Evolutionary conservation across 2,329 filamentous ascomycete genomes (phyloP).

Genomic region (Clarireedia sp.): DNA sequence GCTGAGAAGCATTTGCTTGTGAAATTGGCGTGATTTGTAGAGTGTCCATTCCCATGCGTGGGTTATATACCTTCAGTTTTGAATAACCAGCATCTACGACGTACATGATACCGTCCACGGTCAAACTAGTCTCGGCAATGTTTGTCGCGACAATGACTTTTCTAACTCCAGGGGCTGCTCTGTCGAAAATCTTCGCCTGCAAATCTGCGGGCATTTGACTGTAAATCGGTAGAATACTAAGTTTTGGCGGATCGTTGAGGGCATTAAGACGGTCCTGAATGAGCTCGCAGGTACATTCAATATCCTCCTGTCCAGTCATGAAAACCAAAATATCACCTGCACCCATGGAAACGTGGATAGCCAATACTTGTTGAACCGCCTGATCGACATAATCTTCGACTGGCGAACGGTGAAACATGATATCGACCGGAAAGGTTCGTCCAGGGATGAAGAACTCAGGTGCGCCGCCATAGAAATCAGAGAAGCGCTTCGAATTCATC

Average conservation of each 20-base stretch:
- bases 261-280: slow-evolving; percentile 80
- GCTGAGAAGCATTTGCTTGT: slow-evolving; percentile 89
- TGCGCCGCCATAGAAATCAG: slow-evolving; percentile 89
- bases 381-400: slow-evolving; percentile 98
- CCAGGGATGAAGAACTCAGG: slow-evolving; percentile 96
- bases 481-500: slow-evolving; percentile 96
- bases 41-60: slow-evolving; percentile 98
- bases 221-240: slow-evolving; percentile 95
- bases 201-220: slow-evolving; percentile 98
- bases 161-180: slow-evolving; percentile 78
- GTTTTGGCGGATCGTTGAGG: slow-evolving; percentile 87
- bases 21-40: slow-evolving; percentile 96
- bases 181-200: slow-evolving; percentile 96
- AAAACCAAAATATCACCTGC: slow-evolving; percentile 93
- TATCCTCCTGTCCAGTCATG: slow-evolving; percentile 99
- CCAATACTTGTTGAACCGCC: slow-evolving; percentile 88
- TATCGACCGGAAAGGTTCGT: slow-evolving; percentile 91
- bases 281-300: slow-evolving; percentile 91
- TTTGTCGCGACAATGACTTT: slow-evolving; percentile 99
- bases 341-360: slow-evolving; percentile 93
- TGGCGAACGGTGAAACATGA: slow-evolving; percentile 89
- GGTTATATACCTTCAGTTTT: slow-evolving; percentile 98
- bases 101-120: slow-evolving; percentile 98
- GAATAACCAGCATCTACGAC: slow-evolving; percentile 95
- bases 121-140: slow-evolving; percentile 53